Evolutionary conservation across 768 basidiomycete species (phyloP).

Genomic region (Zangia roseola): DNA sequence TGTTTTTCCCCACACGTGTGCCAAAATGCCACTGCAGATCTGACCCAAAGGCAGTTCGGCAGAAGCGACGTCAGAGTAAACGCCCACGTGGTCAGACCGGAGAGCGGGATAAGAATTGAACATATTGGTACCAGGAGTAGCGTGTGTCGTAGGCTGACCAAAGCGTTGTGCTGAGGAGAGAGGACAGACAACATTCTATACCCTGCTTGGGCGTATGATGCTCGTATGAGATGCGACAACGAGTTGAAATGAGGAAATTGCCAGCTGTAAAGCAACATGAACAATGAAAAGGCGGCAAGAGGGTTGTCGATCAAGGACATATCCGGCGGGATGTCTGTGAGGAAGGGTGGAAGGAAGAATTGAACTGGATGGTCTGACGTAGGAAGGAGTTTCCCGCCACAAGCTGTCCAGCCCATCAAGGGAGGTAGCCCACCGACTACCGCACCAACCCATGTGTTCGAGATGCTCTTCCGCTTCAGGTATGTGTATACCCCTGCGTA

Average conservation of each 20-base stretch:
- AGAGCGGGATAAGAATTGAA: constrained; percentile 77
- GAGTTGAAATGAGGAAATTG: constrained; percentile 99
- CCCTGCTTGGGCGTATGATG: constrained; percentile 88
- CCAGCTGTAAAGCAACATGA: constrained; percentile 90
- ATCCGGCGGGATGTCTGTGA: constrained; percentile 43
- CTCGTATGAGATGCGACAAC: constrained; percentile 83
- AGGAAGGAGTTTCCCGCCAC: constrained; percentile 76
- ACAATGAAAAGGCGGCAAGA: constrained; percentile 75
- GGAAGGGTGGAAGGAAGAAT: constrained; percentile 61
- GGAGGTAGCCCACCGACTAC: constrained; percentile 93
- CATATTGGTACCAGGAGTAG: constrained; percentile 75
- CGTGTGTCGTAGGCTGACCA: constrained; percentile 84
- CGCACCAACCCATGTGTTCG: constrained; percentile 94
- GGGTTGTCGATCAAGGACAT: constrained; percentile 70
- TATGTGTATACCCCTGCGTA: constrained; percentile 94
- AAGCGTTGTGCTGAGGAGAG: constrained; percentile 73
- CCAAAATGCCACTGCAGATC: constrained; percentile 77
- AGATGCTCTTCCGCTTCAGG: constrained; percentile 77
- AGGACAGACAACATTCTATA: constrained; percentile 91
- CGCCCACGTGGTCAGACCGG: constrained; percentile 89
- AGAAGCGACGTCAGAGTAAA: constrained; percentile 77
- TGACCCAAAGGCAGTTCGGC: constrained; percentile 70
- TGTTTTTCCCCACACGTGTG: constrained; percentile 67
- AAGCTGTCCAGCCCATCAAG: constrained; percentile 98
- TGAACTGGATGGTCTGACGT: constrained; percentile 56